A percentile compares a stretch with the other conserved stretches of the same genome.
Evolutionary conservation across 331 rosid genomes (phyloP).

Genomic region (Prunus yedoensis): DNA sequence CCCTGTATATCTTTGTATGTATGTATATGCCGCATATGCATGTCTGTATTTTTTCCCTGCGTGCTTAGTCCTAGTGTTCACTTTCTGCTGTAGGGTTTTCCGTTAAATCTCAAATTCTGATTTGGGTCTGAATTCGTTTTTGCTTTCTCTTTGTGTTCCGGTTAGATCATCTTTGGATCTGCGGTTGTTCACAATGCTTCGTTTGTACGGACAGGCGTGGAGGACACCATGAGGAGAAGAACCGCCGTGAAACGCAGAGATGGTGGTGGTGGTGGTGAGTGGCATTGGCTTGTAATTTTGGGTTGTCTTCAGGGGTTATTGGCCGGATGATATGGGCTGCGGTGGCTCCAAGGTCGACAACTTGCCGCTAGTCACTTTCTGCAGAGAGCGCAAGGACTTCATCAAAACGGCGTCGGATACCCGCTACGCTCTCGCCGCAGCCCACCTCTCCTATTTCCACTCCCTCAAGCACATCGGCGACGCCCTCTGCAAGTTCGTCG

Average conservation of each 20-base stretch:
- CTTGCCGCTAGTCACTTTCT: conserved; percentile 74
- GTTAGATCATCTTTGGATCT: conserved; percentile 32
- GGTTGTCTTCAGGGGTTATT: conserved; percentile 23
- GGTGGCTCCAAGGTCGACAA: conserved; percentile 81
- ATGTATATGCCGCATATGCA: too few relatives aligned
- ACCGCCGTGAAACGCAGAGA: not conserved
- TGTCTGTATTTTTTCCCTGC: not conserved
- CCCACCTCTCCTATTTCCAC: conserved; percentile 78
- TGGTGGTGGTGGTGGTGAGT: conserved; percentile 14
- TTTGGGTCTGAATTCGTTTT: conserved; percentile 13
- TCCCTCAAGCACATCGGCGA: conserved; percentile 78
- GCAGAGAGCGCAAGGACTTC: conserved; percentile 66
- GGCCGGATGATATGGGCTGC: conserved; percentile 75
- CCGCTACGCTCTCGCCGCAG: conserved; percentile 88
- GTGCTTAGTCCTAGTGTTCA: conserved; percentile 1
- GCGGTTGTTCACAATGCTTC: conserved; percentile 41
- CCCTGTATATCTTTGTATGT: not conserved
- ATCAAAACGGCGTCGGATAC: conserved; percentile 75
- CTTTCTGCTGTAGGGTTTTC: conserved; percentile 15
- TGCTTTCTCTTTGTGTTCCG: conserved; percentile 20
- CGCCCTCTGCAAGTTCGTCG: conserved; percentile 74
- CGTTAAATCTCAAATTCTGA: not conserved
- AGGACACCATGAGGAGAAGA: conserved; percentile 31
- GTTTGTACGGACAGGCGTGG: conserved; percentile 40
- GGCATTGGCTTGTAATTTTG: conserved; percentile 15